These are phyloP conservation scores for Plectosphaerella plurivora DNA, from an alignment of 2,329 filamentous ascomycete species.

Conservation along the genomic window DNA sequence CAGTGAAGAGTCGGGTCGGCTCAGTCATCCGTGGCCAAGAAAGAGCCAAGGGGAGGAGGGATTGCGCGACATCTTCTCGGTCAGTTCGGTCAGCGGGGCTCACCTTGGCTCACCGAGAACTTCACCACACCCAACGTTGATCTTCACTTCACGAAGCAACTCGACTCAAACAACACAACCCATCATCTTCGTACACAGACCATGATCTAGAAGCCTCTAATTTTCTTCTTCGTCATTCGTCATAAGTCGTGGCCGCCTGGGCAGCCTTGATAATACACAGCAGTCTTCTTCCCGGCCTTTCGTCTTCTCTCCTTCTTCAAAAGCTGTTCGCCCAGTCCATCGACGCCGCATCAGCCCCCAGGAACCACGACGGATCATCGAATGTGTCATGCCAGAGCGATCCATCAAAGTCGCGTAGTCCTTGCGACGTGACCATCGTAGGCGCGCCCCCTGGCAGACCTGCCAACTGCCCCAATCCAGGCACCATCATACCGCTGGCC, in stretches of 20 bases:
- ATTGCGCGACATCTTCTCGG: neutral
- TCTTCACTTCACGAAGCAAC: too few species aligned
- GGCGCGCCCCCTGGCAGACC: neutral
- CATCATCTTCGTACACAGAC: too few species aligned
- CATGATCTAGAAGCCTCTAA: neutral
- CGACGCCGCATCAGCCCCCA: conserved; percentile 4
- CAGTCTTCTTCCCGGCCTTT: too few species aligned
- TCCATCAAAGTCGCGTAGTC: conserved; percentile 19
- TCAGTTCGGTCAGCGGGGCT: neutral
- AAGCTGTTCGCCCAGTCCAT: conserved; percentile 8
- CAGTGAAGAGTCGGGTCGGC: too few species aligned
- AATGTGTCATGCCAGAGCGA: conserved; percentile 12
- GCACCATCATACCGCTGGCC: neutral
- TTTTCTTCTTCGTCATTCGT: neutral
- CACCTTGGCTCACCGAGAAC: neutral
- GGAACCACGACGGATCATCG: conserved; percentile 6
- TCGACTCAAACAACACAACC: too few species aligned
- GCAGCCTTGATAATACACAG: too few species aligned
- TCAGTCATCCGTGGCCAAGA: too few species aligned
- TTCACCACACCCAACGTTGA: neutral
- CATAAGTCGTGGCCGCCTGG: too few species aligned
- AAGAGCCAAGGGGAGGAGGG: neutral
- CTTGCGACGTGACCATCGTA: neutral
- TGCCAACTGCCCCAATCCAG: neutral
- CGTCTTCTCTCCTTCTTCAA: neutral